A percentile compares a stretch with the other conserved stretches of the same genome.
Evolutionary conservation across 306 rosid genomes (phyloP).

Genomic region (Oxytropis ochrocephala): DNA sequence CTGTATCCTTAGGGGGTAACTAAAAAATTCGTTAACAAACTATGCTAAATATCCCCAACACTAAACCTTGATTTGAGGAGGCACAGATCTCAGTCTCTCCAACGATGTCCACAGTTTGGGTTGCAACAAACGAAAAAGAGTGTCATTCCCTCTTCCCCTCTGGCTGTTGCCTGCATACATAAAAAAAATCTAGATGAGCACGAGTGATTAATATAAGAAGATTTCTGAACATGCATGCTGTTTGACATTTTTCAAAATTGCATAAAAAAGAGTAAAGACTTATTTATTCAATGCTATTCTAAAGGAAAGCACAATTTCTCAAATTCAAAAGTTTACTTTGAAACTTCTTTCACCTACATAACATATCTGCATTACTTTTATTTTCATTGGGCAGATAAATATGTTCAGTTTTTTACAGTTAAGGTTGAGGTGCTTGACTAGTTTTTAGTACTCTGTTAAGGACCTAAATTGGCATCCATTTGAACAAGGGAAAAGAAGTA

Average conservation of each 20-base stretch:
- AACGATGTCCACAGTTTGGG: constrained; percentile 33
- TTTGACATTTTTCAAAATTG: not conserved
- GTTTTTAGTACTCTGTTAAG: not conserved
- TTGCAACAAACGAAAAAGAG: constrained; percentile 39
- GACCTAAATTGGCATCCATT: not conserved
- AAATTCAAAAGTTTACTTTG: not conserved
- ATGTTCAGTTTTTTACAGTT: too few species aligned
- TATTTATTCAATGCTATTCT: not conserved
- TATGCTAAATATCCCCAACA: not conserved
- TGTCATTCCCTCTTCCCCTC: constrained; percentile 43
- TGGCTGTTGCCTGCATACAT: constrained; percentile 35
- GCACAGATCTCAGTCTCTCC: constrained; percentile 27
- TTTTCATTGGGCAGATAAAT: not conserved
- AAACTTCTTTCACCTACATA: not conserved
- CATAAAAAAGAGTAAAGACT: not conserved
- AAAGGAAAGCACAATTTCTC: not conserved
- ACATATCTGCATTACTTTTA: not conserved
- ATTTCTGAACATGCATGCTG: not conserved
- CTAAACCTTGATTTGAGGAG: constrained; percentile 3
- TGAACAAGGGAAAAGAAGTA: not conserved
- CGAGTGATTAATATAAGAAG: constrained; percentile 4
- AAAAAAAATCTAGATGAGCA: not conserved
- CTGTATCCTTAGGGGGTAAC: not conserved
- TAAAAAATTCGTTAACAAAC: not conserved
- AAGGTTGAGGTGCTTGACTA: not conserved